phyloP scores from a whole-genome alignment of 148 eudicot species.

The Chenopodium quinoa region DNA sequence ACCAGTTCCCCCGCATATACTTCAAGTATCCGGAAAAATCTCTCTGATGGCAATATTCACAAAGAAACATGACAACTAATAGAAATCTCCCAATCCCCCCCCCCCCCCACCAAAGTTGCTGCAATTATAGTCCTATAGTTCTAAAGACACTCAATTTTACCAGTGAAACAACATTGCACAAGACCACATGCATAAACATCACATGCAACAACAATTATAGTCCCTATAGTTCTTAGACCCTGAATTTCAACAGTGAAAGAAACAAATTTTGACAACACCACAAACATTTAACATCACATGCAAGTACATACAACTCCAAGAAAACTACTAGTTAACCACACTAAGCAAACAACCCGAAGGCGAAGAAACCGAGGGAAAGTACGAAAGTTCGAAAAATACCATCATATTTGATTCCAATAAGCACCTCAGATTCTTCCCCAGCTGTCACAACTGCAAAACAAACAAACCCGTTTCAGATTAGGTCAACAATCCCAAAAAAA shows the following conservation, averaged over 20 bases:
- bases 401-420: conserved; percentile 78
- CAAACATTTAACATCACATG: background rate
- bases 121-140: background rate
- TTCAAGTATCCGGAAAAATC: background rate
- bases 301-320: background rate
- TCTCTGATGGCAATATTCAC: background rate
- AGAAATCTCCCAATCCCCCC: no score
- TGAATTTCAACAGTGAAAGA: background rate
- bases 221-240: background rate
- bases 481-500: conserved; percentile 13
- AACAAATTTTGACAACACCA: background rate
- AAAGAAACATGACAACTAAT: no score
- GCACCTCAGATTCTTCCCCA: conserved; percentile 76
- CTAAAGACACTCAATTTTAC: background rate
- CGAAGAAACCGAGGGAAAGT: background rate
- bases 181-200: background rate
- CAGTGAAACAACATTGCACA: background rate
- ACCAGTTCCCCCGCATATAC: no score
- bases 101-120: background rate
- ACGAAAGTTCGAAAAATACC: conserved; percentile 37
- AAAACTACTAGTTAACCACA: background rate
- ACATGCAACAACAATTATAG: background rate
- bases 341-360: background rate
- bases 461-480: conserved; percentile 11
- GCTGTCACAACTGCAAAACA: conserved; percentile 64